Percentiles rank a stretch among this genome's conserved stretches.
Conservation (phyloP, 345 rosid genomes). For the Eucalyptus sideroxylon region DNA sequence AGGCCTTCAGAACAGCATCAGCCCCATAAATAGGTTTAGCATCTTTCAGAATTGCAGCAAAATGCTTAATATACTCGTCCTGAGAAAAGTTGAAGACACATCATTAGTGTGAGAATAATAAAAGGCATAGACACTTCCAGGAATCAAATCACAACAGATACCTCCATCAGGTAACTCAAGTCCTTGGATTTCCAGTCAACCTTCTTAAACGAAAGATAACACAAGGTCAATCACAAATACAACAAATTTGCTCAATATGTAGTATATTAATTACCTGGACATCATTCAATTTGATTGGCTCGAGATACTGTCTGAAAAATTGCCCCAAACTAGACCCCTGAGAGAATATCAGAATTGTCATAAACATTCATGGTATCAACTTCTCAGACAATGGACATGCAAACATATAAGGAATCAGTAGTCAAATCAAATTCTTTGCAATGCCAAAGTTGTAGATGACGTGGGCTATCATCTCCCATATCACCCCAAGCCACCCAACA, state of each 20-base stretch:
- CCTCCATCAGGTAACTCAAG: slow-evolving; percentile 86
- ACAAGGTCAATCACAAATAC: not conserved
- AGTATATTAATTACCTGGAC: slow-evolving; percentile 38
- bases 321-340: slow-evolving; percentile 99
- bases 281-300: slow-evolving; percentile 88
- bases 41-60: slow-evolving; percentile 49
- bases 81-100: slow-evolving; percentile 5
- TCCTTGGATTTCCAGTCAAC: slow-evolving; percentile 88
- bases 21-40: slow-evolving; percentile 61
- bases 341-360: not conserved
- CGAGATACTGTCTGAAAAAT: slow-evolving; percentile 79
- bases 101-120: not conserved
- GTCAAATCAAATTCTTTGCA: not conserved
- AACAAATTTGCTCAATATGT: not conserved
- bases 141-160: slow-evolving; percentile 4
- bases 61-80: slow-evolving; percentile 58
- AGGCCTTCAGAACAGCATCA: slow-evolving; percentile 58
- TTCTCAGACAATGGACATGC: not conserved
- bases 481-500: not conserved
- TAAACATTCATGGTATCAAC: not conserved
- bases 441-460: not conserved
- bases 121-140: not conserved
- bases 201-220: slow-evolving; percentile 11
- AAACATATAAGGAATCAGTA: not conserved
- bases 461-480: not conserved